These are phyloP conservation scores for Silybum marianum DNA, from an alignment of 129 eudicot genomes.

Conservation along the genomic window DNA sequence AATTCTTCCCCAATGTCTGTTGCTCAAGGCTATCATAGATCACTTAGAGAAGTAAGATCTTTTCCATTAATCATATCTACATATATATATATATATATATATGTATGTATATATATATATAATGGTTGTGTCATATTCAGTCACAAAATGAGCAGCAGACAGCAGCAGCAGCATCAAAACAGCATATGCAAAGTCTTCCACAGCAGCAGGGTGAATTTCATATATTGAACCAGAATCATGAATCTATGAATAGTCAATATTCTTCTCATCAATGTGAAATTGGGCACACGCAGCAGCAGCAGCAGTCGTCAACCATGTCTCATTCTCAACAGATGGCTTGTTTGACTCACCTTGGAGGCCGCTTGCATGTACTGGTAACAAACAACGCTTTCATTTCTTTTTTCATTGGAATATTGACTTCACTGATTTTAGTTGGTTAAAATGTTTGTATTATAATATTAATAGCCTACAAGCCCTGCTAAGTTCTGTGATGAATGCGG, in stretches of 20 bases:
- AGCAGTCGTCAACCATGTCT: conserved; percentile 55
- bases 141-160: conserved; percentile 66
- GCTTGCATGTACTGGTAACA: conserved; percentile 83
- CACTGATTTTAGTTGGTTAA: neutral
- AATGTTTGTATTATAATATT: conserved; percentile 20
- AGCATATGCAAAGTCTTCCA: conserved; percentile 58
- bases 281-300: conserved; percentile 51
- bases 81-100: no score
- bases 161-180: conserved; percentile 49
- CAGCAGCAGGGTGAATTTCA: conserved; percentile 78
- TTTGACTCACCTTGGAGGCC: conserved; percentile 74
- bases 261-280: conserved; percentile 75
- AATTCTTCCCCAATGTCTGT: conserved; percentile 60
- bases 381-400: neutral
- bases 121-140: conserved; percentile 20
- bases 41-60: conserved; percentile 61
- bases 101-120: no score
- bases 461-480: conserved; percentile 86
- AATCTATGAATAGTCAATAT: conserved; percentile 51
- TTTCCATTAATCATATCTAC: neutral
- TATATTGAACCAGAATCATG: conserved; percentile 60
- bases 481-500: conserved; percentile 99
- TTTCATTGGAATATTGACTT: neutral
- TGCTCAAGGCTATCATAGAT: conserved; percentile 65
- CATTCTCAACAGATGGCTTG: conserved; percentile 75